Evolutionary conservation across 495 filamentous ascomycete species (phyloP).

Genomic region (Podospora didyma): DNA sequence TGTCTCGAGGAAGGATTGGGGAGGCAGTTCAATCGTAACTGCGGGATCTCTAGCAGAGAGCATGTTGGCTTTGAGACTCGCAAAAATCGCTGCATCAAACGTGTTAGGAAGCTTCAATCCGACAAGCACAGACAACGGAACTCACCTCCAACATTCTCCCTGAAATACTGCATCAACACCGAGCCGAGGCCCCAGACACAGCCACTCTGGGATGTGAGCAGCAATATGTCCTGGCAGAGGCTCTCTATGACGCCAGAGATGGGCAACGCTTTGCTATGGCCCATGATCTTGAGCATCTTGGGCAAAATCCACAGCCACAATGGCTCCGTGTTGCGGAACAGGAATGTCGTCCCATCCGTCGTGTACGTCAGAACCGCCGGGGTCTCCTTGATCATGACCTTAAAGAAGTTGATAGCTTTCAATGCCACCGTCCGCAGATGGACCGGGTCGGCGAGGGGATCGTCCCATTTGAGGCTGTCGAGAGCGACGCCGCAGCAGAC

Average conservation of each 20-base stretch:
- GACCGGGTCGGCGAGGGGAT: slow-evolving; percentile 54
- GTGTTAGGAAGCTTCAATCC: slow-evolving; percentile 2
- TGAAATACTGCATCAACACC: slow-evolving; percentile 40
- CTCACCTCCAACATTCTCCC: slow-evolving; percentile 36
- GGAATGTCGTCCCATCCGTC: slow-evolving; percentile 30
- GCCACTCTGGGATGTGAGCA: slow-evolving; percentile 31
- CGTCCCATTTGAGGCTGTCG: slow-evolving; percentile 55
- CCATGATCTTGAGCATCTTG: slow-evolving; percentile 55
- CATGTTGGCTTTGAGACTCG: slow-evolving; percentile 3
- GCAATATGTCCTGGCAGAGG: slow-evolving; percentile 45
- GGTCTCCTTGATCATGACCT: slow-evolving; percentile 65
- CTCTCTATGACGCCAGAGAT: slow-evolving; percentile 45
- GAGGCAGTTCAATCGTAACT: slow-evolving; percentile 20
- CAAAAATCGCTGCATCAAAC: slow-evolving; percentile 18
- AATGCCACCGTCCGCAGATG: slow-evolving; percentile 61
- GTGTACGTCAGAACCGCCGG: slow-evolving; percentile 63
- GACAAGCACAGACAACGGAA: too few relatives aligned
- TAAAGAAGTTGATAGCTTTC: slow-evolving; percentile 60
- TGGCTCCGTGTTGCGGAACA: slow-evolving; percentile 54
- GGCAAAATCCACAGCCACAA: slow-evolving; percentile 79
- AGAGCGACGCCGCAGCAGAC: slow-evolving; percentile 80
- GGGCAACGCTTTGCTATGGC: slow-evolving; percentile 36
- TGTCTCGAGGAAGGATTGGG: slow-evolving; percentile 12
- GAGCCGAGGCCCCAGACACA: slow-evolving; percentile 44
- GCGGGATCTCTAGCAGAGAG: not conserved